These are phyloP conservation scores for Phytophthora citricola DNA, from an alignment of 352 stramenopile genomes.

Conservation along the genomic window DNA sequence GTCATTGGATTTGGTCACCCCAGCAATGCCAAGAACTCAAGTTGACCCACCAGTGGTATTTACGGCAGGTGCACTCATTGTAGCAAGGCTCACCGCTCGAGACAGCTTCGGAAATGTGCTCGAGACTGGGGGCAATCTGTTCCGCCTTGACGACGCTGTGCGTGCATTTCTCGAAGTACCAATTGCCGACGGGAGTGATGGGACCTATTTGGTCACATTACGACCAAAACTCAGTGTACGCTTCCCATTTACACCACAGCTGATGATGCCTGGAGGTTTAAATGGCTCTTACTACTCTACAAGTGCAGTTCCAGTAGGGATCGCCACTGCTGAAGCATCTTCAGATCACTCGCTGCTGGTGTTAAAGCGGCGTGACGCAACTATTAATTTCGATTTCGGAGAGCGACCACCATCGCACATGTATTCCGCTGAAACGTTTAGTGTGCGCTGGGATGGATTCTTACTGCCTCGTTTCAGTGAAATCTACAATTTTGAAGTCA, in stretches of 20 bases:
- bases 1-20: constrained; percentile 56
- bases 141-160: constrained; percentile 43
- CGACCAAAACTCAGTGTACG: constrained; percentile 24
- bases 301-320: constrained; percentile 32
- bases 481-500: constrained; percentile 59
- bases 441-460: constrained; percentile 62
- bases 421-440: constrained; percentile 60
- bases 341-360: constrained; percentile 19
- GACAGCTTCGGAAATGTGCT: constrained; percentile 59
- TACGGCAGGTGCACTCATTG: constrained; percentile 44
- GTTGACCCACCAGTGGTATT: constrained; percentile 33
- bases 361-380: constrained; percentile 41
- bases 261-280: constrained; percentile 61
- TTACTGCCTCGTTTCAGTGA: constrained; percentile 58
- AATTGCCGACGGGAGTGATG: constrained; percentile 43
- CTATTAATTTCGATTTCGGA: constrained; percentile 61
- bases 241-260: constrained; percentile 51
- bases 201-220: constrained; percentile 52
- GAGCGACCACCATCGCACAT: constrained; percentile 38
- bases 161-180: constrained; percentile 27
- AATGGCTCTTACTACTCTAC: constrained; percentile 62
- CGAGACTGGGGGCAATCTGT: constrained; percentile 57
- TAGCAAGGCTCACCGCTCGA: constrained; percentile 47
- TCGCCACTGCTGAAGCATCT: constrained; percentile 24
- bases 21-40: constrained; percentile 22